Evolutionary conservation across 2,329 filamentous ascomycete species (phyloP).

Genomic region (Colletotrichum gloeosporioides): DNA sequence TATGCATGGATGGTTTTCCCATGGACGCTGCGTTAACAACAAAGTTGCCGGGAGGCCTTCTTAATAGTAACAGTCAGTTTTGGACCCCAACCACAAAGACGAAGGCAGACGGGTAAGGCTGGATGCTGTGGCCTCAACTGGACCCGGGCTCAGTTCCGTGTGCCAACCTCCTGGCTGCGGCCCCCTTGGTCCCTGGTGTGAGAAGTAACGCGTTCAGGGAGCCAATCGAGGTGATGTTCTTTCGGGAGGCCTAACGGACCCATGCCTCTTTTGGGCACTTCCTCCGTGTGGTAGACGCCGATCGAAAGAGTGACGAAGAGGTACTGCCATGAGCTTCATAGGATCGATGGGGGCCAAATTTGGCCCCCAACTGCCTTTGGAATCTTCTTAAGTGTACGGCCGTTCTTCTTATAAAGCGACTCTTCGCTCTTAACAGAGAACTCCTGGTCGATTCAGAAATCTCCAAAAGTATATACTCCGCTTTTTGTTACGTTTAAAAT

Average conservation of each 20-base stretch:
- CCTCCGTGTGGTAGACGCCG: neutral
- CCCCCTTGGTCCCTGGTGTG: neutral
- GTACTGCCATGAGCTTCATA: neutral
- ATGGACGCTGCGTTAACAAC: too few relatives aligned
- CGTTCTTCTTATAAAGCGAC: neutral
- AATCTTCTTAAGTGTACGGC: neutral
- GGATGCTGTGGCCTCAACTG: neutral
- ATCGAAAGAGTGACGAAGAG: neutral
- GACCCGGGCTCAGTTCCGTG: neutral
- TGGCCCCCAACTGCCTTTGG: neutral
- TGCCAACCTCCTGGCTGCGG: neutral
- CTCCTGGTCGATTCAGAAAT: neutral
- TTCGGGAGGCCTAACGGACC: neutral
- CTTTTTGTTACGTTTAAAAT: neutral
- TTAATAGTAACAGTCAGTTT: neutral
- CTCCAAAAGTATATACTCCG: neutral
- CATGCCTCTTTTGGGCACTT: neutral
- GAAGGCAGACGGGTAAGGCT: conserved; percentile 1
- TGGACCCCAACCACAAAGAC: neutral
- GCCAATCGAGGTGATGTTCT: neutral
- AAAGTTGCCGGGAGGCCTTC: neutral
- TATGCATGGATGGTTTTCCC: neutral
- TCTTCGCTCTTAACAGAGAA: neutral
- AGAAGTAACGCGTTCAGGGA: neutral
- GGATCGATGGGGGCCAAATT: neutral